Conservation (phyloP, 768 basidiomycete genomes). For the Lentinula lateritia region DNA sequence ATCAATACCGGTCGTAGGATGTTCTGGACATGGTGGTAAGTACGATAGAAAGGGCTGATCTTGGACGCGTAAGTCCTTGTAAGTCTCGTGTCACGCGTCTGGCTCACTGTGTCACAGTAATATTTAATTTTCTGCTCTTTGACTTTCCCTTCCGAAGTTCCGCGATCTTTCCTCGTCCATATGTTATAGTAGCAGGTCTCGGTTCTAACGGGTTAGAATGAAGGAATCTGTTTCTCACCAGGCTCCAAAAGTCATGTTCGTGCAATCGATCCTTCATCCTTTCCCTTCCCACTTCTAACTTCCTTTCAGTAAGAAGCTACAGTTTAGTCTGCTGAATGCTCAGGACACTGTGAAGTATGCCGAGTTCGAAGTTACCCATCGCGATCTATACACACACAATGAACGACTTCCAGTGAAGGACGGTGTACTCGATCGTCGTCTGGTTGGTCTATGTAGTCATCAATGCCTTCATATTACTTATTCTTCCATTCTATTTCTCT, state of each 20-base stretch:
- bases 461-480: background rate
- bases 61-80: slow-evolving; percentile 6
- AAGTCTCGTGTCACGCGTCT: background rate
- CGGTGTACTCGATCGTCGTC: slow-evolving; percentile 88
- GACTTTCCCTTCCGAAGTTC: background rate
- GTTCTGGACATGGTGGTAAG: slow-evolving; percentile 76
- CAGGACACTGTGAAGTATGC: slow-evolving; percentile 95
- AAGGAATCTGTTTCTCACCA: slow-evolving; percentile 79
- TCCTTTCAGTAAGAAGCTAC: slow-evolving; percentile 77
- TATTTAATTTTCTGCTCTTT: background rate
- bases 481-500: no score
- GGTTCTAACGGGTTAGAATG: slow-evolving; percentile 34
- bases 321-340: slow-evolving; percentile 90
- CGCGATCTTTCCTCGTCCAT: background rate
- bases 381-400: slow-evolving; percentile 82
- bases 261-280: slow-evolving; percentile 6
- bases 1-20: slow-evolving; percentile 77
- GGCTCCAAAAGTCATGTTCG: slow-evolving; percentile 80
- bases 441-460: slow-evolving; percentile 45
- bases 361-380: slow-evolving; percentile 92
- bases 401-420: slow-evolving; percentile 84
- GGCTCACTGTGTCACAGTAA: background rate
- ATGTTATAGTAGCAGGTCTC: background rate
- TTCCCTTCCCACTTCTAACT: slow-evolving; percentile 8
- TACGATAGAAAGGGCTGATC: background rate